A percentile compares a stretch with the other conserved stretches of the same genome.
These are phyloP conservation scores for Butyriboletus loyo DNA, from an alignment of 768 basidiomycete species.

Conservation along the genomic window DNA sequence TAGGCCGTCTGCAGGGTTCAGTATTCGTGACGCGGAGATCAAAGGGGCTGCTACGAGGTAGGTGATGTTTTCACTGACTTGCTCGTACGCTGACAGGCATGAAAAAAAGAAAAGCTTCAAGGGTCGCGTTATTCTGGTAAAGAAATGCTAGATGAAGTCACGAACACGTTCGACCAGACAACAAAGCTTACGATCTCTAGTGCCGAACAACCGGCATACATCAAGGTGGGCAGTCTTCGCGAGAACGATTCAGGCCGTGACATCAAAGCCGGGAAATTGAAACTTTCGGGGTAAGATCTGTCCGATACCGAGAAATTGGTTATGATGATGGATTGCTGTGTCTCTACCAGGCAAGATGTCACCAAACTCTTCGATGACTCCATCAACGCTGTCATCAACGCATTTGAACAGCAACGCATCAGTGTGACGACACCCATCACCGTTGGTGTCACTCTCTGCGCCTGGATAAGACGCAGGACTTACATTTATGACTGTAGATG, in stretches of 20 bases:
- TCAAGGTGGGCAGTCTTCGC: conserved; percentile 36
- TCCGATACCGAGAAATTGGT: background rate
- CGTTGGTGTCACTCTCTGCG: conserved; percentile 15
- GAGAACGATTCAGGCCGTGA: conserved; percentile 31
- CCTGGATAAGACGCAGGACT: background rate
- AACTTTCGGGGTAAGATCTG: conserved; percentile 30
- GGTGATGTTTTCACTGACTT: background rate
- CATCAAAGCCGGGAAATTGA: conserved; percentile 36
- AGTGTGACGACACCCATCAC: conserved; percentile 24
- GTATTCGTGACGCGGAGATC: conserved; percentile 35
- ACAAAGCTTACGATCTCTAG: conserved; percentile 39
- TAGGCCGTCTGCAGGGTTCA: conserved; percentile 38
- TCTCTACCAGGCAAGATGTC: conserved; percentile 34
- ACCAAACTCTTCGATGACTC: conserved; percentile 42
- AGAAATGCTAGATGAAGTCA: conserved; percentile 32
- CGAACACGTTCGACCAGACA: conserved; percentile 32
- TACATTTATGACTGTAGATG: background rate
- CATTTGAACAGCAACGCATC: conserved; percentile 29
- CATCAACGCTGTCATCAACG: conserved; percentile 28
- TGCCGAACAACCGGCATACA: conserved; percentile 32
- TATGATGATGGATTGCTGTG: background rate
- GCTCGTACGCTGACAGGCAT: background rate
- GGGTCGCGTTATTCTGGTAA: conserved; percentile 26
- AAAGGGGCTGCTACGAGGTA: conserved; percentile 28
- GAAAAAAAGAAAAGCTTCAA: conserved; percentile 22